Evolutionary conservation across 139 green algal genomes (phyloP), one percentile per base, ranked within the genome.

Genomic region (Closterium sp.): DNA sequence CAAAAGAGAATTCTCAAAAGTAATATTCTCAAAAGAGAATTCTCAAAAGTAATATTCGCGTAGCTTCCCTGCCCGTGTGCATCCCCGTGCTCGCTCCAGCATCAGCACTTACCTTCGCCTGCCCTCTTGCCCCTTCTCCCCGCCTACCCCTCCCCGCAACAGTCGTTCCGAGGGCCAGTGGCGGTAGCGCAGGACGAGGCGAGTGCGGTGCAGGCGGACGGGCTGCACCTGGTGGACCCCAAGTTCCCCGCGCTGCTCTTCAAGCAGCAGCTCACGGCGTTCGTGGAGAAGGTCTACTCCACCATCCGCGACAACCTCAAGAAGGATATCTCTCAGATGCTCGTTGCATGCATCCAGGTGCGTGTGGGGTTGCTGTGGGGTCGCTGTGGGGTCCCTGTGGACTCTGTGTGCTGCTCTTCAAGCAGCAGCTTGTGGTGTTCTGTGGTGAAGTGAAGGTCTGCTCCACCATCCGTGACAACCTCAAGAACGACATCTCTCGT

Each of bases 181-280:
- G 21, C 30, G 85, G 11, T 10, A 4, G 17, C 85, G 22, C 85
- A 21, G 29, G 29, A 88, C 85, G 30, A 38, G 85, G 13, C 85
- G 30, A 31, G 85, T 19, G 85, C 30, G 2, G 29, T 24, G 85
- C 13, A 31, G 29, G 85, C 30, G 31, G 89, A 91, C 38, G 73
- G 30, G 27, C 28, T 91, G 31, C 21, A 95, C 70, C 96, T 97
- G 93, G 97, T 99, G 86, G 98, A 99, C 95, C 97, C 98, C 93
- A 99, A 99, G 96, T 99, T 99, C 96, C 98, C 98, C 1, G 98
- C 98, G 5, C 96, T 99, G 95, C 96, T 99, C 90, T 99, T 99
- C 96, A 99, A 99, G 97, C 98, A 99, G 97, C 97, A 99, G 97
- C 97, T 99, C 88, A 97, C 98, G 91, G 97, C 97, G 19, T 98